Evolutionary conservation across 2,329 filamentous ascomycete genomes (phyloP), one percentile per base, ranked within the genome.

Genomic region (Aspergillus sp.): DNA sequence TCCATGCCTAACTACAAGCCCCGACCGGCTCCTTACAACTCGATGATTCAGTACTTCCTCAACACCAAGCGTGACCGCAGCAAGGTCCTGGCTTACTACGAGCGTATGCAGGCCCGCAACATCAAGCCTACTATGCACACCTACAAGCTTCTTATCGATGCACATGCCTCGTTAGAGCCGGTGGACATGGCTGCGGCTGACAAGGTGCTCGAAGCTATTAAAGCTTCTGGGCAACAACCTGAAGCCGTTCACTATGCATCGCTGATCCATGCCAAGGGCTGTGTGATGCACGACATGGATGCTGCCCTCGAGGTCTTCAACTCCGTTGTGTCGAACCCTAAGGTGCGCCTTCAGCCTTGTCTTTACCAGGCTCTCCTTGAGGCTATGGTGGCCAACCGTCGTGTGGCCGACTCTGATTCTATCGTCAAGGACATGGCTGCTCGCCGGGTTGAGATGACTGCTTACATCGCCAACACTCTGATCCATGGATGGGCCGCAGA

Each of bases 1-100:
- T 82, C 85, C 37, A 95, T 95, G 85, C 86, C 90, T 45, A 98
- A 98, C 74, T 98, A 98, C 80, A 97, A 96, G 76, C 89, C 93
- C 33, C 86, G 93, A 7, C 90, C 93, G 27, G 93, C 93, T 26
- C 93, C 93, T 1, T 98, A 98, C 77, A 96, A 98, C 76, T 95
- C 89, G 69, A 87, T 98, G 83, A 98, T 98, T 82, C 93, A 98
- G 66, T 97, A 95, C 73, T 98, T 97, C 80, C 76, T 97, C 55
- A 95, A 88, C 45, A 97, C 91, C 43, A 97, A 97, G 80, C 88
- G 90, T 42, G 91, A 98, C 67, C 91, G 93, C 71, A 73, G 77
- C 66, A 97, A 97, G 81, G 91, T 96, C 5, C 77, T 98, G 26
- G 78, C 84, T 29, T 98, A 97, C 76, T 97, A 95, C 64, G 85